Base-by-base conservation (phyloP, 2,329 filamentous ascomycete genomes). In the Botrytis medusae region DNA sequence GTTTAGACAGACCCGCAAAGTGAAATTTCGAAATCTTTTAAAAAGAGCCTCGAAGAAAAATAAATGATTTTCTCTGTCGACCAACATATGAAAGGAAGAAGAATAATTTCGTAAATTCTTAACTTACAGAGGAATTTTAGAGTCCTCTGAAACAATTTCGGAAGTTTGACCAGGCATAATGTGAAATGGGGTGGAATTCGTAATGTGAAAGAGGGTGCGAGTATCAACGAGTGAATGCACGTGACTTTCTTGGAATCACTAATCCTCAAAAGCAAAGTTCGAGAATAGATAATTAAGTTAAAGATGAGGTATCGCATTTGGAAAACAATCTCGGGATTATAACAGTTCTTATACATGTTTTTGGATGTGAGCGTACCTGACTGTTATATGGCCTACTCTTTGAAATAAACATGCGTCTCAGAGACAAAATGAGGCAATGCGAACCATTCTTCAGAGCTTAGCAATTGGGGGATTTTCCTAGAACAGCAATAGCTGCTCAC, bases 21-120 rank as follows among this genome's bases (percentile, higher is more conserved):
- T n/a, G 1, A 6, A 51, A 25, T 0, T 1, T n/a, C 22, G 1
- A n/a, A 4, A 14, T 51, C 4, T n/a, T n/a, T 51, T 14, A 51
- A n/a, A 12, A 14, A 5, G 10, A 14, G 48, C 22, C 48, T 51
- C 10, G 22, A 51, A 51, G 25, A 12, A n/a, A 4, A 51, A 51
- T 0, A 8, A 14, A 51, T 1, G 12, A 51, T 14, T n/a, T n/a
- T 8, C 12, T 54, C 2, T 29, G 25, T 54, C 51, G 25, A 16
- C 25, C 14, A 29, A 8, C 6, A 7, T 8, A 18, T 29, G 12
- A 8, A 5, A 54, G 14, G 16, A 16, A 16, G 14, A 51, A n/a
- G 25, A 51, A 51, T 2, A 1, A 51, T 51, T n/a, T 6, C 4
- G 6, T 25, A 8, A 8, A 16, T 0, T 14, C 1, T 25, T 37